Conservation (phyloP, 805 yeast species). For the Candida pini region DNA sequence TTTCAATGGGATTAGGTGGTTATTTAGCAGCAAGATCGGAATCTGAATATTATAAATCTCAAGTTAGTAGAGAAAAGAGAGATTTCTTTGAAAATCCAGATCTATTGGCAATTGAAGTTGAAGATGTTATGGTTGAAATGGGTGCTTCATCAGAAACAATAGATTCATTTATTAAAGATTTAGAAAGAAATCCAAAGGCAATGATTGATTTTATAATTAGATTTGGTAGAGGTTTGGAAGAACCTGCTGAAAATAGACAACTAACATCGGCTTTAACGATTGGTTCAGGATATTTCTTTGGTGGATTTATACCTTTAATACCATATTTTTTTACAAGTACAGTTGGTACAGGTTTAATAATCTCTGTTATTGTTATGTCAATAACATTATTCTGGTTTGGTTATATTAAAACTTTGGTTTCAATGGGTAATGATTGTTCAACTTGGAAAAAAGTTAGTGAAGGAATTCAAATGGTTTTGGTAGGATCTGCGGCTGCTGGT, state of each 20-base stretch:
- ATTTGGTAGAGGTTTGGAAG: slow-evolving; percentile 89
- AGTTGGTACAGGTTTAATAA: slow-evolving; percentile 71
- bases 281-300: slow-evolving; percentile 82
- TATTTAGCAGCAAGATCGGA: slow-evolving; percentile 92
- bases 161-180: slow-evolving; percentile 65
- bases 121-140: slow-evolving; percentile 72
- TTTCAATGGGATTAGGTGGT: slow-evolving; percentile 97
- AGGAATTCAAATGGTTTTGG: slow-evolving; percentile 88
- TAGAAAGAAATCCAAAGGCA: slow-evolving; percentile 69
- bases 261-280: slow-evolving; percentile 83
- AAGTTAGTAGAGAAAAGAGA: slow-evolving; percentile 66
- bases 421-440: slow-evolving; percentile 78
- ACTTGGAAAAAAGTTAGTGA: slow-evolving; percentile 55
- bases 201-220: slow-evolving; percentile 84
- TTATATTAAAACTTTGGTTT: slow-evolving; percentile 72
- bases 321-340: slow-evolving; percentile 82
- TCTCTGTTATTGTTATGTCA: slow-evolving; percentile 75
- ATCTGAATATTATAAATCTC: slow-evolving; percentile 64
- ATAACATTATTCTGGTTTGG: slow-evolving; percentile 87
- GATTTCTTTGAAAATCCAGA: slow-evolving; percentile 62
- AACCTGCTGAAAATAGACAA: slow-evolving; percentile 91
- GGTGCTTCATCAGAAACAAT: slow-evolving; percentile 71
- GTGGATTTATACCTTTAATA: slow-evolving; percentile 86
- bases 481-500: slow-evolving; percentile 96
- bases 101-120: slow-evolving; percentile 67